Evolutionary conservation across 495 filamentous ascomycete species (phyloP), one percentile per base, ranked within the genome.

Genomic region (Xylaria intraflava): DNA sequence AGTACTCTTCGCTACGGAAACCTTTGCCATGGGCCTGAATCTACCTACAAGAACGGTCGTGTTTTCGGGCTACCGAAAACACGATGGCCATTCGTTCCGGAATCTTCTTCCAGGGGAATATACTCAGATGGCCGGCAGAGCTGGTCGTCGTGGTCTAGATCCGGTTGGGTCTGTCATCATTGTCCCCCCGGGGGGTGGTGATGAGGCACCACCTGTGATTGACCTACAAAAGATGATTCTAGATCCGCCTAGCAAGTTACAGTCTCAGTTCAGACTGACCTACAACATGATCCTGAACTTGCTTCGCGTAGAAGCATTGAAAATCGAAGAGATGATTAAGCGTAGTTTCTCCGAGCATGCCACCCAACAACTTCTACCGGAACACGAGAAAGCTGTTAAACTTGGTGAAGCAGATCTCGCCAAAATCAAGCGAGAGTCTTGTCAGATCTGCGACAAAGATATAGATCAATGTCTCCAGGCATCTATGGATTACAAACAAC

Each of bases 291-390:
- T 98, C 36, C 76, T 98, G 40, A 98, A 97, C 61, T 79, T 98
- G 7, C 75, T 98, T 19, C 85, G 93, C 17, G 93, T 98, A 16
- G 93, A 98, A 71, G 94, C 93, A 6, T 71, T 98, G 50, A 97
- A 96, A 72, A 97, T 98, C 59, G 93, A 98, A 69, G 93, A 98
- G 70, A 98, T 98, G 93, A 98, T 98, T 73, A 98, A 98, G 77
- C 83, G 93, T 57, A 95, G 89, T 67, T 98, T 98, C 78, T 95
- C 90, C 52, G 93, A 98, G 69, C 93, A 98, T 71, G 90, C 90
- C n/a, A 96, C 94, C 0, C 94, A 97, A 62, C 92, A 94, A 55
- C 73, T 97, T 29, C 74, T 97, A 10, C 93, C 93, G 0, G 89
- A 96, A 68, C 91, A 96, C 57, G 92, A 97, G 71, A 92, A 91